Base-by-base conservation (phyloP, 148 eudicot species). In the Fagopyrum tataricum region DNA sequence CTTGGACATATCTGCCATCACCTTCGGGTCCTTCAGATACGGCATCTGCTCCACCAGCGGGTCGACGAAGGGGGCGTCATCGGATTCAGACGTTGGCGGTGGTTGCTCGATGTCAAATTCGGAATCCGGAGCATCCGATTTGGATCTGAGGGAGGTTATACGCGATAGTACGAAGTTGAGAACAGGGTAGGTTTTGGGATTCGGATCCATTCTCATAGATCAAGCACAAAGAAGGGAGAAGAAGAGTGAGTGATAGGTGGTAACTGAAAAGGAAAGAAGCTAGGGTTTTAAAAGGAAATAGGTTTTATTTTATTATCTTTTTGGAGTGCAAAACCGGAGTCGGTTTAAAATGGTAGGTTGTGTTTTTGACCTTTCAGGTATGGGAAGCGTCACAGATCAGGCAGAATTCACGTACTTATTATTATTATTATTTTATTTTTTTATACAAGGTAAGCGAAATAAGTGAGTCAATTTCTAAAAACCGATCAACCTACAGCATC, bases 41-140 rank as follows among this genome's bases (percentile, higher is more conserved):
- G 98, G 98, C 96, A 94, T 89, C 2, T 81, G 85, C 20, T 86
- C 92, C 31, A 85, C 6, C 24, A 89, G 58, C 44, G 86, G 82
- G 55, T 93, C 93, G 47, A 87, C 79, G 55, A 73, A 73, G 10
- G 87, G 90, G 2, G 80, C 82, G 7, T 74, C 31, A 10, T 72
- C 26, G 2, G 73, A 17, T 0, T 73, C 13, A 14, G 47, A 51
- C 4, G 73, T 74, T 0, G 80, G 80, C 1, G 87, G 91, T 31
- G 52, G 72, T 8, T 80, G 82, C 74, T 95, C 98, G 86, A 91
- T 79, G 88, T 91, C 98, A 87, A 76, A 81, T 0, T 80, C 83
- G 56, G 84, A 64, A 0, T 11, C 20, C 53, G 58, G 72, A 18
- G 23, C 3, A 15, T 42, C 52, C 0, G 39, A 20, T 43, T 70